These are phyloP conservation scores for Rheum nobile DNA, from an alignment of 148 eudicot species.

Conservation along the genomic window DNA sequence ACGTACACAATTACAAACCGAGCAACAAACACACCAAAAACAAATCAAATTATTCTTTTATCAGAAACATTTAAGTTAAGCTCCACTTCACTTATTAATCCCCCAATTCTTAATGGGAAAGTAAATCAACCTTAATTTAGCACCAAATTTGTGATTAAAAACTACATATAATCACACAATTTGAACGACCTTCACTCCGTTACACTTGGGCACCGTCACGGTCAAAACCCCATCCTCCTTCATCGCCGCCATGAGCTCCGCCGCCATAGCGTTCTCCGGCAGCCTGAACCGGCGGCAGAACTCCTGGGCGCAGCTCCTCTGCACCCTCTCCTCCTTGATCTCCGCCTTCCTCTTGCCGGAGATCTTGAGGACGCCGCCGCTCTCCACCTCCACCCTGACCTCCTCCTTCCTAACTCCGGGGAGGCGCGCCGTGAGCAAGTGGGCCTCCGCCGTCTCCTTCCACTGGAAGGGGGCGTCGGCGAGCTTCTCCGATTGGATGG, in stretches of 20 bases:
- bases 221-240: conserved; percentile 8
- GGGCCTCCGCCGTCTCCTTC: conserved; percentile 8
- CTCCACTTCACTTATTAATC: neutral
- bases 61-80: neutral
- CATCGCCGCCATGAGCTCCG: conserved; percentile 5
- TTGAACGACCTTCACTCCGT: neutral
- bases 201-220: conserved; percentile 5
- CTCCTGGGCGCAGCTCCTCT: neutral
- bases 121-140: neutral
- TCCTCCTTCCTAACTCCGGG: neutral
- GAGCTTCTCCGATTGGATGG: neutral
- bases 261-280: conserved; percentile 6
- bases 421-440: conserved; percentile 1
- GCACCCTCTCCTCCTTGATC: neutral
- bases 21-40: neutral
- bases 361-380: conserved; percentile 2
- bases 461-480: neutral
- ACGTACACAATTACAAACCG: too few relatives aligned
- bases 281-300: neutral
- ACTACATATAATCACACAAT: neutral
- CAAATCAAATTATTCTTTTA: neutral
- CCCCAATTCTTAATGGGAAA: neutral
- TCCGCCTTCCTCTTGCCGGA: neutral
- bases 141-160: neutral
- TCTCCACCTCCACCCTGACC: conserved; percentile 10